Evolutionary conservation across 768 basidiomycete genomes (phyloP), one percentile per base, ranked within the genome.

Genomic region (Hypholoma fasciculare): DNA sequence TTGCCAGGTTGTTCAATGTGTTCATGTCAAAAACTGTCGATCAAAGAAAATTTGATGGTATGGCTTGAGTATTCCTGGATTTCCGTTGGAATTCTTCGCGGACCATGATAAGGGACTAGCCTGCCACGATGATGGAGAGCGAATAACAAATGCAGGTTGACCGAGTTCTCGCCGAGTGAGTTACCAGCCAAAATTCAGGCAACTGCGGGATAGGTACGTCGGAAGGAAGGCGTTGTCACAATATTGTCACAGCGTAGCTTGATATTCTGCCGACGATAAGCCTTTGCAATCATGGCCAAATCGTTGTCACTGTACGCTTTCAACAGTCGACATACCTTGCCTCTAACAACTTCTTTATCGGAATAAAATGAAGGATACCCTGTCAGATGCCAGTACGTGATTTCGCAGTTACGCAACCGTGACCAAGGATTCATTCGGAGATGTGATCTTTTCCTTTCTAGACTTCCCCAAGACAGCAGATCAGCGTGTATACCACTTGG

Each of bases 391-490:
- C 12, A 90, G 89, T 89, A 71, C 67, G 86, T 80, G 46, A 43
- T 30, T 12, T 54, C 26, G 14, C 7, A 3, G 36, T 42, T 38
- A 40, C 36, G n/a, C 26, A 23, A 39, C 6, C 9, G 30, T 34
- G 30, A 34, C 30, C 40, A 8, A 40, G 26, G 37, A 14, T 34
- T 36, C 27, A 17, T 26, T 27, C 30, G 49, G 43, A 19, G n/a
- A 37, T 39, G 36, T 46, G 36, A 40, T 39, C 47, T 40, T 17
- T 27, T 17, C 46, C 50, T 48, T 53, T 46, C 53, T 62, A 92
- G 90, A 92, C 74, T 90, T 92, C 67, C 90, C 90, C 58, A 82
- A 84, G 58, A 89, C 89, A 39, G 78, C 77, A 49, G 88, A 89
- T 68, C 81, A 80, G 50, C 86, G 88, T 53, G 89, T 91, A 47